phyloP scores from a whole-genome alignment of 129 eudicot species.

The Calendula officinalis region DNA sequence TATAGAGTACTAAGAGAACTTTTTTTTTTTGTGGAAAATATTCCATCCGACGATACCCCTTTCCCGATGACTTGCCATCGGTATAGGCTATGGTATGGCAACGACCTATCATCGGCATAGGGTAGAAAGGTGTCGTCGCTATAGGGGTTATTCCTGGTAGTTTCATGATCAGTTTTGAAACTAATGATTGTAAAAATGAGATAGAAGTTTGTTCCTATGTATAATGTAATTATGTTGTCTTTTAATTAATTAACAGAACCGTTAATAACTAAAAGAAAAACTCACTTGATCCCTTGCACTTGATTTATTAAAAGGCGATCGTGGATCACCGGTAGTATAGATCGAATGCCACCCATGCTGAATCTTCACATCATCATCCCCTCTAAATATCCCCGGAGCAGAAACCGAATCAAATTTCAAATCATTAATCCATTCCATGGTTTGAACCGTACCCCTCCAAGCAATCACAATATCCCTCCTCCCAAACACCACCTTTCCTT shows the following conservation, averaged over 20 bases:
- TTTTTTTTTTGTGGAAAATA: no score
- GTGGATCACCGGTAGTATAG: conserved; percentile 61
- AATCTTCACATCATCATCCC: conserved; percentile 38
- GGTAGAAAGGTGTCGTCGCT: no score
- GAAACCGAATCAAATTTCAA: conserved; percentile 50
- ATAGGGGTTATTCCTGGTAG: no score
- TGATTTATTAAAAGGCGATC: conserved; percentile 56
- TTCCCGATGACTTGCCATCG: no score
- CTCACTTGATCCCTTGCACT: conserved; percentile 78
- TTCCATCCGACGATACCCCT: no score
- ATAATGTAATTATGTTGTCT: not conserved
- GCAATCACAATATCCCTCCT: conserved; percentile 75
- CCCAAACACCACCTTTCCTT: conserved; percentile 65
- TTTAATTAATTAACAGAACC: not conserved
- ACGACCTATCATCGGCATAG: no score
- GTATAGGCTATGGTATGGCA: no score
- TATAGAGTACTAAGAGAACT: no score
- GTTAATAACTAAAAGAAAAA: not conserved
- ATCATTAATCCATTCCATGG: conserved; percentile 82
- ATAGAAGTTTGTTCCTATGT: not conserved
- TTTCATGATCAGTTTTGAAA: no score
- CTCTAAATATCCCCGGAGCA: conserved; percentile 52
- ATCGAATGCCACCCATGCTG: conserved; percentile 83
- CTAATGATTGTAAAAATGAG: no score
- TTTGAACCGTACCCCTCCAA: conserved; percentile 78